Conservation (phyloP, 169 alveolate genomes). For the Babesia gibsoni region DNA sequence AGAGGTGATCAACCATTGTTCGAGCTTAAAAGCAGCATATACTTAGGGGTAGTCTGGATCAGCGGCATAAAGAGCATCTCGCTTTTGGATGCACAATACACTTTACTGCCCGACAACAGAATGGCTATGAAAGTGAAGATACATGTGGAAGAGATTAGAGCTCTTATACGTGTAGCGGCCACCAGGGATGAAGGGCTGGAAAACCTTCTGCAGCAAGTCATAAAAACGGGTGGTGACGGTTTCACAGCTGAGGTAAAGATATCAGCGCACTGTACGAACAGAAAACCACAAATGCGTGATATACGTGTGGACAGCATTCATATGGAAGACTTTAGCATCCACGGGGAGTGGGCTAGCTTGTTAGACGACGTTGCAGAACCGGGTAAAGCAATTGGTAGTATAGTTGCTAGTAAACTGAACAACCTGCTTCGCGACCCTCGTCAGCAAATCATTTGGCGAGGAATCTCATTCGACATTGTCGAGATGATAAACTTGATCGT, state of each 20-base stretch:
- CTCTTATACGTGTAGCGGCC: constrained; percentile 12
- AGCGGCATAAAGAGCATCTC: constrained; percentile 36
- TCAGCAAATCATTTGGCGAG: constrained; percentile 44
- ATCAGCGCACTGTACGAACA: constrained; percentile 11
- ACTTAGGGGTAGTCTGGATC: constrained; percentile 36
- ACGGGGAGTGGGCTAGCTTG: neutral
- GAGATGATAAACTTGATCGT: constrained; percentile 45
- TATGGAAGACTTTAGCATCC: constrained; percentile 1
- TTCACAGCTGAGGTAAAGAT: neutral
- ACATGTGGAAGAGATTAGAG: neutral
- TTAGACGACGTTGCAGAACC: neutral
- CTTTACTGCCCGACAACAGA: constrained; percentile 7
- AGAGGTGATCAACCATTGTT: constrained; percentile 3
- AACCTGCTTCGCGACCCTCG: neutral
- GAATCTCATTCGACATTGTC: constrained; percentile 29
- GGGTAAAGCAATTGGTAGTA: constrained; percentile 1
- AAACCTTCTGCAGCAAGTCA: constrained; percentile 16
- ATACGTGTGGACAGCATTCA: constrained; percentile 5
- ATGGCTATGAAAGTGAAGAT: constrained; percentile 1
- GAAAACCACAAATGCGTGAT: constrained; percentile 46
- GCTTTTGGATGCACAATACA: constrained; percentile 4
- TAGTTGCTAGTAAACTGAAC: neutral
- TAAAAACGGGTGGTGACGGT: constrained; percentile 29
- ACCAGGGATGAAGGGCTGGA: neutral
- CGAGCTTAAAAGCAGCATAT: neutral